These are phyloP conservation scores for Cercospora beticola DNA, from an alignment of 2,329 filamentous ascomycete genomes.

Conservation along the genomic window DNA sequence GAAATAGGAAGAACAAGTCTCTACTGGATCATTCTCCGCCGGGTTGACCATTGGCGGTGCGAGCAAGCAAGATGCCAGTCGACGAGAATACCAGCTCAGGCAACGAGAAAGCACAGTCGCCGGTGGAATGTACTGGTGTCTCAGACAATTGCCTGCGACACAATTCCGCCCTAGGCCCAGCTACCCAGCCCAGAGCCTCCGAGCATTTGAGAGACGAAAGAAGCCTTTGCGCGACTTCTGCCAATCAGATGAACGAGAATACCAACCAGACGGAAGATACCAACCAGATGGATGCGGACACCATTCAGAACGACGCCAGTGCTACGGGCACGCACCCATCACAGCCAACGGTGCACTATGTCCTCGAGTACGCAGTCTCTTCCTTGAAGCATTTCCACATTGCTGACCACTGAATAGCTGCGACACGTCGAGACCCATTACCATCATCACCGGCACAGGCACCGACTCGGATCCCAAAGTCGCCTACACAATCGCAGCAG, in stretches of 20 bases:
- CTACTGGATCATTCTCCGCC: neutral
- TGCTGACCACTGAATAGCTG: neutral
- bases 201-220: neutral
- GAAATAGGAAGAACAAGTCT: neutral
- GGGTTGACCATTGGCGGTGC: neutral
- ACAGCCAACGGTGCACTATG: neutral
- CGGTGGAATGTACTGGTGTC: neutral
- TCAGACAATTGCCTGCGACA: neutral
- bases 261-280: neutral
- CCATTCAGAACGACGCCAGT: neutral
- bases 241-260: neutral
- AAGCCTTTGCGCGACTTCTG: neutral
- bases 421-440: neutral
- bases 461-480: neutral
- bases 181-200: neutral
- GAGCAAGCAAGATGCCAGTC: neutral
- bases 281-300: neutral
- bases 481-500: neutral
- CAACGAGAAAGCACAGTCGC: neutral
- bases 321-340: neutral
- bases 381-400: neutral
- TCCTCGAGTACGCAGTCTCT: neutral
- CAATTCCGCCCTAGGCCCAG: neutral
- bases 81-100: neutral
- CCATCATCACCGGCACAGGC: conserved; percentile 2